phyloP scores from a whole-genome alignment of 192 early-diverging fungal genomes.

The Coemansia sp. region DNA sequence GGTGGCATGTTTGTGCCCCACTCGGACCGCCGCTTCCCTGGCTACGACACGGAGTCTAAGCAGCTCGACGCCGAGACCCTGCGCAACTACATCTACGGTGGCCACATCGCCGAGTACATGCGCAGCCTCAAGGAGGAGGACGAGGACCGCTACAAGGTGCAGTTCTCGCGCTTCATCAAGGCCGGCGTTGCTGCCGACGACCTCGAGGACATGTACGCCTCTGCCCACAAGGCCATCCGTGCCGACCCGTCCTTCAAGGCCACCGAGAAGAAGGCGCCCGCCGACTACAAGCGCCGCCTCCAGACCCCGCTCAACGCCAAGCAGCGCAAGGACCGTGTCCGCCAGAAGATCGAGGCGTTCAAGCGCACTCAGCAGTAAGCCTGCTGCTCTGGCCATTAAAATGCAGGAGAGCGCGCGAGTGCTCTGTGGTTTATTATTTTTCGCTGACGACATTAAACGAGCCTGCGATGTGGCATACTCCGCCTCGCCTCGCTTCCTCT shows the following conservation, averaged over 20 bases:
- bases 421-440: background rate
- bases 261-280: slow-evolving; percentile 66
- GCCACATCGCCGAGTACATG: slow-evolving; percentile 98
- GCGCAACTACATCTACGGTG: slow-evolving; percentile 95
- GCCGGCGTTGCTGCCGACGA: slow-evolving; percentile 80
- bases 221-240: slow-evolving; percentile 92
- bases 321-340: slow-evolving; percentile 83
- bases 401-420: no score
- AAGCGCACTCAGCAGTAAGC: slow-evolving; percentile 33
- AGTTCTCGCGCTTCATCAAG: slow-evolving; percentile 92
- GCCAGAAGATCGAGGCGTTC: slow-evolving; percentile 87
- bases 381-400: no score
- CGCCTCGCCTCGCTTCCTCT: slow-evolving; percentile 20
- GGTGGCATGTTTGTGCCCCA: slow-evolving; percentile 97
- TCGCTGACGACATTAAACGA: slow-evolving; percentile 31
- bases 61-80: slow-evolving; percentile 87
- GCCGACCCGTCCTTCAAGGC: slow-evolving; percentile 73
- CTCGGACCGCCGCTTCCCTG: slow-evolving; percentile 95
- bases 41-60: slow-evolving; percentile 85
- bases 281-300: slow-evolving; percentile 68
- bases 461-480: slow-evolving; percentile 51
- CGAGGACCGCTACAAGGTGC: slow-evolving; percentile 93
- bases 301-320: slow-evolving; percentile 77
- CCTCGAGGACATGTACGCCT: slow-evolving; percentile 91
- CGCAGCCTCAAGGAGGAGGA: slow-evolving; percentile 97